Conservation (phyloP, 106 monocot genomes). For the Dendrobium chrysotoxum region DNA sequence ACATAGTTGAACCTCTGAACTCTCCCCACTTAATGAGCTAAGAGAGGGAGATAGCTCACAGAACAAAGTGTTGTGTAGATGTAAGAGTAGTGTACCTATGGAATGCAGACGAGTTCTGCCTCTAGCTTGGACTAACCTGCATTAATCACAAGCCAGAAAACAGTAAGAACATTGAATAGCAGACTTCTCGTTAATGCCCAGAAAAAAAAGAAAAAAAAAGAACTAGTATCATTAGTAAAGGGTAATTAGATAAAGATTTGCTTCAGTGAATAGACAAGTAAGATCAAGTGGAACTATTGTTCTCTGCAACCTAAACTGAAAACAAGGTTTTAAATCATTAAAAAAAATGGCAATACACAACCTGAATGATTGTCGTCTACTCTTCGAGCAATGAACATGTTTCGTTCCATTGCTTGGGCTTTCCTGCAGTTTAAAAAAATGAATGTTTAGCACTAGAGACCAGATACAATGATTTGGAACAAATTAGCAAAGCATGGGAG, state of each 20-base stretch:
- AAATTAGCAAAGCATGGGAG: neutral
- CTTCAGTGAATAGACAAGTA: neutral
- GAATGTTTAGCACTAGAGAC: neutral
- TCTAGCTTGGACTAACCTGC: constrained; percentile 38
- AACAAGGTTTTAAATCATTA: neutral
- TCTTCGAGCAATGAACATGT: constrained; percentile 28
- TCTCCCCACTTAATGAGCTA: neutral
- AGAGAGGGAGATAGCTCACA: neutral
- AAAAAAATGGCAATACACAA: constrained; percentile 10
- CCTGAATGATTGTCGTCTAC: constrained; percentile 59
- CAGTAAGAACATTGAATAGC: neutral
- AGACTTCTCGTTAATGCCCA: neutral
- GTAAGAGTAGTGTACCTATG: constrained; percentile 34
- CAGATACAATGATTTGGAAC: neutral
- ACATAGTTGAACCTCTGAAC: neutral
- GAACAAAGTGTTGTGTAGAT: neutral
- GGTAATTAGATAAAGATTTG: neutral
- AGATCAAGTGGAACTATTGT: neutral
- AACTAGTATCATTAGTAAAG: neutral
- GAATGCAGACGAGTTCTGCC: constrained; percentile 44
- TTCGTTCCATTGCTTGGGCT: constrained; percentile 40
- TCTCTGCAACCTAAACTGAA: neutral
- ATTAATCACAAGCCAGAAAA: constrained; percentile 3
- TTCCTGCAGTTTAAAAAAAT: constrained; percentile 34
- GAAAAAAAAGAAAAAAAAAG: neutral